These are phyloP conservation scores for Styphnolobium japonicum DNA, from an alignment of 306 rosid genomes.

Conservation along the genomic window DNA sequence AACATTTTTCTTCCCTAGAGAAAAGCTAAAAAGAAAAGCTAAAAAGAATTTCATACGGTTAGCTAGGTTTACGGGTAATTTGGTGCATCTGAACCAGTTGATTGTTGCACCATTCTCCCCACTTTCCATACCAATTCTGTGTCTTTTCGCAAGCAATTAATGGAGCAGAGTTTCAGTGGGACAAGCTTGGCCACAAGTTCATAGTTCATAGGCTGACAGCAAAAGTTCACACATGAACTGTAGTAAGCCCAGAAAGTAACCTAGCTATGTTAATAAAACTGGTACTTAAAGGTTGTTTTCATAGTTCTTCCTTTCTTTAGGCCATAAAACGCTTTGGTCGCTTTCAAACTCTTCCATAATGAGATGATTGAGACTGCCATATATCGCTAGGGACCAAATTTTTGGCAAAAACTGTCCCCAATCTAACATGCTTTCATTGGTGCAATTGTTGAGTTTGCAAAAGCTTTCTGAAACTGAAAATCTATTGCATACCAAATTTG, in stretches of 20 bases:
- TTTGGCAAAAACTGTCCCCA: constrained; percentile 34
- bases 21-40: no score
- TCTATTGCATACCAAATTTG: constrained; percentile 1
- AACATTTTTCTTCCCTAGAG: not conserved
- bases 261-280: constrained; percentile 12
- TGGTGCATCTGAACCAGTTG: constrained; percentile 26
- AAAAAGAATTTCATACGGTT: no score
- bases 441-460: constrained; percentile 23
- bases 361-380: constrained; percentile 38
- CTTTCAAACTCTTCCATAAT: constrained; percentile 25
- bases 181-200: constrained; percentile 38
- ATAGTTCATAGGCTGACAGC: constrained; percentile 1
- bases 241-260: constrained; percentile 21
- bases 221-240: constrained; percentile 22
- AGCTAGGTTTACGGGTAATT: not conserved
- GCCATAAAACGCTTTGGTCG: constrained; percentile 14
- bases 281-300: constrained; percentile 18
- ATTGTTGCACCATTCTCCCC: constrained; percentile 14
- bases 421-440: constrained; percentile 15
- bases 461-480: not conserved
- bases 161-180: constrained; percentile 32
- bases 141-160: constrained; percentile 18
- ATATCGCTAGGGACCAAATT: constrained; percentile 29
- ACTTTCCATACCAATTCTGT: not conserved
- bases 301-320: not conserved